A percentile compares a stretch with the other conserved stretches of the same genome.
Evolutionary conservation across 192 early-diverging fungal genomes (phyloP).

Genomic region (Obelidium mucronatum): DNA sequence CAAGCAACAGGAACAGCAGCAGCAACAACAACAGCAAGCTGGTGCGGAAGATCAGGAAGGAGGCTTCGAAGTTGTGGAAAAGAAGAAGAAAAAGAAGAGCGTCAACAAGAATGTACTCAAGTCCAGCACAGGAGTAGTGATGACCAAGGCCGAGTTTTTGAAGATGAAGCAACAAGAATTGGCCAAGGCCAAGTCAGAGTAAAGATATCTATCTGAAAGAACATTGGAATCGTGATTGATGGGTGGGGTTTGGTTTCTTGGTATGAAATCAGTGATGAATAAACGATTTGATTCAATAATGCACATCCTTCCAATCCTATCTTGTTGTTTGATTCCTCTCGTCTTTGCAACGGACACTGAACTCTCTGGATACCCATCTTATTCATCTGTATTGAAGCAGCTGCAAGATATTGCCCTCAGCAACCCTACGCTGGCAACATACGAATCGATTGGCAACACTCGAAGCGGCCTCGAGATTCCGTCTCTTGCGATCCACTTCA

Average conservation of each 20-base stretch:
- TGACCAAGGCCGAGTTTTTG: constrained; percentile 38
- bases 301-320: no score
- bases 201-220: no score
- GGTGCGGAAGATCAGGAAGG: constrained; percentile 6
- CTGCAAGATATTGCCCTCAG: not conserved
- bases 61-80: not conserved
- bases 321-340: no score
- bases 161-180: constrained; percentile 23
- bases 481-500: not conserved
- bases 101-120: not conserved
- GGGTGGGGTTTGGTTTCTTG: no score
- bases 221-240: not conserved
- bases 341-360: not conserved
- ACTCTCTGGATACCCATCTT: constrained; percentile 5
- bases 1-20: not conserved
- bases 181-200: constrained; percentile 25
- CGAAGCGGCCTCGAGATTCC: constrained; percentile 20
- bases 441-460: not conserved
- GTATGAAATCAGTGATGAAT: not conserved
- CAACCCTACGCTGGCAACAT: not conserved
- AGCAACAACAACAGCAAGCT: constrained; percentile 3
- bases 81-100: constrained; percentile 25
- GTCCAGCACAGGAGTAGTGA: constrained; percentile 25
- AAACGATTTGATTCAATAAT: not conserved
- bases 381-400: not conserved